phyloP scores from a whole-genome alignment of 768 basidiomycete genomes.

The Boletus speciosus region DNA sequence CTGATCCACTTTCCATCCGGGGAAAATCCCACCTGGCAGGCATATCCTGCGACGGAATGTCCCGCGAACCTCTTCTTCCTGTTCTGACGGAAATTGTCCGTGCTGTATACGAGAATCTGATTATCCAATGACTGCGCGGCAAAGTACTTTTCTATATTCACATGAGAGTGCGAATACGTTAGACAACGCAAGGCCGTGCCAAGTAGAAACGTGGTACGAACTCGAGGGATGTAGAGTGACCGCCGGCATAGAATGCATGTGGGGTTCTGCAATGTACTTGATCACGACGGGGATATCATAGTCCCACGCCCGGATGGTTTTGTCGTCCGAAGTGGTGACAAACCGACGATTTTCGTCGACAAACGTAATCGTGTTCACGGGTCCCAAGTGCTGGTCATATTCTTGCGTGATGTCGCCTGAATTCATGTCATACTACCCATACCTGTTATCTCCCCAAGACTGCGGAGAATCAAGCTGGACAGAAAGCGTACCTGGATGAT shows the following conservation, averaged over 20 bases:
- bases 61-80: constrained; percentile 98
- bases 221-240: constrained; percentile 94
- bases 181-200: not conserved
- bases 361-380: constrained; percentile 98
- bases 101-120: constrained; percentile 95
- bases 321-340: constrained; percentile 98
- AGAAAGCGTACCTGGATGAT: constrained; percentile 78
- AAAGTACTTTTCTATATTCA: constrained; percentile 79
- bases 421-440: constrained; percentile 84
- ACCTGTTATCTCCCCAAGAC: not conserved
- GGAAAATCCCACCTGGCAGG: constrained; percentile 95
- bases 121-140: constrained; percentile 98
- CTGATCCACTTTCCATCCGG: constrained; percentile 99
- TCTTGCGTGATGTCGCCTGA: constrained; percentile 96
- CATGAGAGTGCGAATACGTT: constrained; percentile 16
- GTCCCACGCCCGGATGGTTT: constrained; percentile 99
- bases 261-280: constrained; percentile 98
- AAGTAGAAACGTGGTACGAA: constrained; percentile 42
- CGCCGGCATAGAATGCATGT: constrained; percentile 99
- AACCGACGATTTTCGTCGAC: constrained; percentile 98
- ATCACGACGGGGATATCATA: constrained; percentile 99
- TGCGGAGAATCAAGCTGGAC: not conserved
- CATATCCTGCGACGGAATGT: constrained; percentile 95
- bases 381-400: constrained; percentile 97
- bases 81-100: constrained; percentile 98